These are phyloP conservation scores for Penicillium sp. DNA, from an alignment of 2,329 filamentous ascomycete genomes.

Conservation along the genomic window DNA sequence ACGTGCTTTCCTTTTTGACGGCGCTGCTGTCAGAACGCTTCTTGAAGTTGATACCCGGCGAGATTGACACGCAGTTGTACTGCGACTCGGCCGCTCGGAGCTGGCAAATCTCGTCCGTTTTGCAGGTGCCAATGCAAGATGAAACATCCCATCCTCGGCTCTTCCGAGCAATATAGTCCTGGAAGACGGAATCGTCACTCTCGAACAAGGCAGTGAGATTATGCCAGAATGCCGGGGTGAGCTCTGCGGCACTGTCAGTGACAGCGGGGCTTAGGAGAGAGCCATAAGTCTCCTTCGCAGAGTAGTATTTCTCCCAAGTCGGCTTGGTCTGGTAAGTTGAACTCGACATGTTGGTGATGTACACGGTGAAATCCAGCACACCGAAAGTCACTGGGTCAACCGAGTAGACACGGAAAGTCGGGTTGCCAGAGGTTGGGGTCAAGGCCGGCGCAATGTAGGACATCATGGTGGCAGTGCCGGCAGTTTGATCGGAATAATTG, in stretches of 20 bases:
- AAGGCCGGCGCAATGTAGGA: conserved; percentile 58
- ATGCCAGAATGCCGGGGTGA: conserved; percentile 62
- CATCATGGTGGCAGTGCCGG: conserved; percentile 49
- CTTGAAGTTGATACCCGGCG: conserved; percentile 38
- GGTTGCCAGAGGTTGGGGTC: conserved; percentile 57
- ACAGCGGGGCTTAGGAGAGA: conserved; percentile 48
- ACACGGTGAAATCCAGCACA: conserved; percentile 56
- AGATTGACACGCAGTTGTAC: conserved; percentile 53
- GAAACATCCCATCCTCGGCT: conserved; percentile 50
- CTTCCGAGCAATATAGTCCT: conserved; percentile 51
- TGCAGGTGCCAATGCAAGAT: conserved; percentile 48
- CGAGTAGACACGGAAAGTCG: conserved; percentile 60
- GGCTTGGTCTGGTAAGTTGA: conserved; percentile 51
- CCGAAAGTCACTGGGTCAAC: conserved; percentile 59
- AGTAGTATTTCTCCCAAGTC: conserved; percentile 58
- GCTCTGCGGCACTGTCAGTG: conserved; percentile 43
- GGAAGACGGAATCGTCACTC: conserved; percentile 47
- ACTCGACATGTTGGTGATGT: conserved; percentile 55
- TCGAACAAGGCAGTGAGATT: conserved; percentile 55
- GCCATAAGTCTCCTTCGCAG: conserved; percentile 57
- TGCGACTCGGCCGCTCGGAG: conserved; percentile 54
- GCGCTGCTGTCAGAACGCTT: conserved; percentile 2
- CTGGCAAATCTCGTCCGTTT: conserved; percentile 53
- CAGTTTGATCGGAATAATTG: conserved; percentile 47
- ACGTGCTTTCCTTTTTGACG: conserved; percentile 7